Conservation (phyloP, 2,329 filamentous ascomycete species). For the Metarhizium humberi region DNA sequence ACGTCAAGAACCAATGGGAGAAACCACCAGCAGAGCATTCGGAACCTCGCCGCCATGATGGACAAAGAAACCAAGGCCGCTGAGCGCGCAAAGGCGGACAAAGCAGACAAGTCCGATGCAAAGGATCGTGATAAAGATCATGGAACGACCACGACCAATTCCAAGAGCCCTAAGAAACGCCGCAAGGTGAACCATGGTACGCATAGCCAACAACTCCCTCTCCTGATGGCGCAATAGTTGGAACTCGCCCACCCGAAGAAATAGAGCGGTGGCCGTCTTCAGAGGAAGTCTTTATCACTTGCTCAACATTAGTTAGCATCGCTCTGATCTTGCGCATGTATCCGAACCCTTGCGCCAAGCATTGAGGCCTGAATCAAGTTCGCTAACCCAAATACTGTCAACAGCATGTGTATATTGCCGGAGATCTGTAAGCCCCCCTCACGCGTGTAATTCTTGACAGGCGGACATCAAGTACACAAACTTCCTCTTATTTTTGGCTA, state of each 20-base stretch:
- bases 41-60: constrained; percentile 20
- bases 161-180: constrained; percentile 67
- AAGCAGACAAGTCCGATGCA: constrained; percentile 9
- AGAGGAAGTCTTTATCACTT: neutral
- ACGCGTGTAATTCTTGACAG: constrained; percentile 9
- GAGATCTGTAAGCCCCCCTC: constrained; percentile 65
- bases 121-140: constrained; percentile 1
- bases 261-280: neutral
- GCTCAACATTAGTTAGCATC: neutral
- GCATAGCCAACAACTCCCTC: constrained; percentile 20
- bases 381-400: neutral
- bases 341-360: neutral
- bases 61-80: constrained; percentile 20
- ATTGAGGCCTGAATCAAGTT: neutral
- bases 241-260: neutral
- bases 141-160: neutral
- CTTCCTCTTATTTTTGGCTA: neutral
- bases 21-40: constrained; percentile 17
- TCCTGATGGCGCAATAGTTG: neutral
- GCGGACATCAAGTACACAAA: neutral
- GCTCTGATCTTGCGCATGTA: neutral
- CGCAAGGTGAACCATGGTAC: constrained; percentile 86
- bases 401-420: constrained; percentile 81
- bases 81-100: constrained; percentile 20
- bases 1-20: constrained; percentile 21